Conservation (phyloP, 1,284 basidiomycete genomes). For the Gastroboletus turbinatus region DNA sequence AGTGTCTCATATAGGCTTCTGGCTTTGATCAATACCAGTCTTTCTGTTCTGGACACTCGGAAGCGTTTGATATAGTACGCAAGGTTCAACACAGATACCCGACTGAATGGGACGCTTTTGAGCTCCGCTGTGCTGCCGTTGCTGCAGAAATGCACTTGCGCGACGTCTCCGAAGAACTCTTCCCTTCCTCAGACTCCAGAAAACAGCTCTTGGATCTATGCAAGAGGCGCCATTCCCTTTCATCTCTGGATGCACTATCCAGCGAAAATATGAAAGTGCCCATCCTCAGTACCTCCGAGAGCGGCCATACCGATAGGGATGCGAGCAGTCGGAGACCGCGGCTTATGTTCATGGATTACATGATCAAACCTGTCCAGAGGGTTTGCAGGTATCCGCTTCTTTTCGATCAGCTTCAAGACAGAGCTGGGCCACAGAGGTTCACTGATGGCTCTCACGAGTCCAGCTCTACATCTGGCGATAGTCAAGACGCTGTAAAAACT, state of each 20-base stretch:
- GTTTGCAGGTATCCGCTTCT: slow-evolving; percentile 92
- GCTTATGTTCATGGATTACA: slow-evolving; percentile 74
- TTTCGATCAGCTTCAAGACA: slow-evolving; percentile 69
- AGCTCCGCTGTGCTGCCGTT: slow-evolving; percentile 65
- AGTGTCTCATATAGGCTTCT: slow-evolving; percentile 52
- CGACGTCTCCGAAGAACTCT: slow-evolving; percentile 1
- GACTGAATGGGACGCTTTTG: slow-evolving; percentile 79
- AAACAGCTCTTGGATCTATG: slow-evolving; percentile 17
- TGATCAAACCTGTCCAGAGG: slow-evolving; percentile 88
- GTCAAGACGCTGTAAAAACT: slow-evolving; percentile 42
- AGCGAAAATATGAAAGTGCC: slow-evolving; percentile 30
- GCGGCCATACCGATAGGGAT: slow-evolving; percentile 23
- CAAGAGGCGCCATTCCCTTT: slow-evolving; percentile 37
- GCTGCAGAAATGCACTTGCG: slow-evolving; percentile 41
- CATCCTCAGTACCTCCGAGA: slow-evolving; percentile 29
- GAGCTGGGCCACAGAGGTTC: slow-evolving; percentile 28
- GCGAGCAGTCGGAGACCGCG: slow-evolving; percentile 31
- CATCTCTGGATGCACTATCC: slow-evolving; percentile 29
- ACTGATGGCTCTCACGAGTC: slow-evolving; percentile 25
- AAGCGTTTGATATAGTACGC: slow-evolving; percentile 73
- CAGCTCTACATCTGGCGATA: not conserved
- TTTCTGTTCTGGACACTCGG: slow-evolving; percentile 83
- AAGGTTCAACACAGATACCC: slow-evolving; percentile 59
- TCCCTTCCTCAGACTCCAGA: slow-evolving; percentile 16
- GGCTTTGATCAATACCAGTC: slow-evolving; percentile 76